These are phyloP conservation scores for Arbutus unedo DNA, from an alignment of 148 eudicot species.

Conservation along the genomic window DNA sequence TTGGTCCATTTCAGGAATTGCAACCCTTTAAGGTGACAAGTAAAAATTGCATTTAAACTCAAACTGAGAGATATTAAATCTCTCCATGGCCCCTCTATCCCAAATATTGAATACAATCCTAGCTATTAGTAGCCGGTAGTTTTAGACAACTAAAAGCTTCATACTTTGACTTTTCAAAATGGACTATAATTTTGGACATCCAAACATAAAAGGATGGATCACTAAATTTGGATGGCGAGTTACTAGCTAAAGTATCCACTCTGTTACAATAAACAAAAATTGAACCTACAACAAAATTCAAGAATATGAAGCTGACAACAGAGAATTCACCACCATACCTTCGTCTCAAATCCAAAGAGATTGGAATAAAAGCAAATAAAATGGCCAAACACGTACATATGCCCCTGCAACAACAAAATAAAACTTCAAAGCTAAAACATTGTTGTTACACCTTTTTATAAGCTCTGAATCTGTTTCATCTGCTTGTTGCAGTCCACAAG, in stretches of 20 bases:
- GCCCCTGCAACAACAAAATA: slow-evolving; percentile 74
- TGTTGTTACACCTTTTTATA: neutral
- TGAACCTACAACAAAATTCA: neutral
- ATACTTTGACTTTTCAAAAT: neutral
- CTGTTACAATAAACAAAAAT: slow-evolving; percentile 1
- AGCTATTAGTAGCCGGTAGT: neutral
- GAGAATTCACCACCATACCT: slow-evolving; percentile 44
- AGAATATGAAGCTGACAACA: slow-evolving; percentile 6
- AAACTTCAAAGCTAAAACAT: slow-evolving; percentile 3
- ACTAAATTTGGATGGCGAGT: neutral
- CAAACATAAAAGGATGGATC: neutral
- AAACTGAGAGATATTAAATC: neutral
- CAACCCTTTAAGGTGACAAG: neutral
- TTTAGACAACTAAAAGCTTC: neutral
- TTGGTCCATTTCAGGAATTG: neutral
- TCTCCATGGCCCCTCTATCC: neutral
- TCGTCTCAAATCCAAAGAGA: slow-evolving; percentile 96
- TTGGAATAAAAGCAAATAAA: slow-evolving; percentile 92
- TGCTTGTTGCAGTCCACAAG: neutral
- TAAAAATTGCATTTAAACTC: neutral
- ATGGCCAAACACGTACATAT: slow-evolving; percentile 87
- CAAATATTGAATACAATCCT: neutral
- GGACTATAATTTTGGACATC: neutral
- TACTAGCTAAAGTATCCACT: neutral
- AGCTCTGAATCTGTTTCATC: neutral